Percentiles rank a stretch among this genome's conserved stretches.
Conservation (phyloP, 768 basidiomycete genomes). For the Tulasnella sp. region DNA sequence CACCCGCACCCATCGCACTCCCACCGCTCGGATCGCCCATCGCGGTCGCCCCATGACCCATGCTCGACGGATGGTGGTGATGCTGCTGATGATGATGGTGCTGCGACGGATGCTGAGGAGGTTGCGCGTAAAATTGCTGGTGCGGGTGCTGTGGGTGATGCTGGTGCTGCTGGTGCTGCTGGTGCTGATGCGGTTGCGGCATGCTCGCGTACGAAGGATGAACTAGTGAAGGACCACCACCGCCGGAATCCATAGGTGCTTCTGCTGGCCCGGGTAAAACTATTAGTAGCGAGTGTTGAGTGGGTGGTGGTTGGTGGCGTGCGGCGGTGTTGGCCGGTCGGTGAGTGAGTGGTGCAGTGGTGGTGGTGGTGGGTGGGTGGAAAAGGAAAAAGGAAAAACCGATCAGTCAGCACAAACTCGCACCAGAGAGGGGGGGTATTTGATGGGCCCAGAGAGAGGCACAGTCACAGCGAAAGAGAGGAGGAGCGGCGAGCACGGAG, state of each 20-base stretch:
- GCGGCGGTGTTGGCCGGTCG: background rate
- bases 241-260: constrained; percentile 3
- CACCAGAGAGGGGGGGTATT: background rate
- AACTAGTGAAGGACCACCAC: background rate
- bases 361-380: background rate
- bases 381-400: background rate
- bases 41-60: background rate
- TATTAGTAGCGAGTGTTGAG: constrained; percentile 4
- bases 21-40: background rate
- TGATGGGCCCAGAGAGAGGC: background rate
- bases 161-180: background rate
- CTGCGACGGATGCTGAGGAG: background rate
- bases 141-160: background rate
- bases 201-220: constrained; percentile 2
- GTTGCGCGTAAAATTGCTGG: constrained; percentile 12
- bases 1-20: background rate
- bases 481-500: background rate
- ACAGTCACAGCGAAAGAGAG: background rate
- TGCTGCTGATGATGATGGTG: background rate
- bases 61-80: background rate
- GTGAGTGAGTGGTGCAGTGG: background rate
- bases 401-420: background rate
- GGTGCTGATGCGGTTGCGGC: background rate
- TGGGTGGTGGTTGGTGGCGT: background rate
- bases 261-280: background rate